Base-by-base conservation (phyloP, 148 eudicot species). In the Euryodendron excelsum region DNA sequence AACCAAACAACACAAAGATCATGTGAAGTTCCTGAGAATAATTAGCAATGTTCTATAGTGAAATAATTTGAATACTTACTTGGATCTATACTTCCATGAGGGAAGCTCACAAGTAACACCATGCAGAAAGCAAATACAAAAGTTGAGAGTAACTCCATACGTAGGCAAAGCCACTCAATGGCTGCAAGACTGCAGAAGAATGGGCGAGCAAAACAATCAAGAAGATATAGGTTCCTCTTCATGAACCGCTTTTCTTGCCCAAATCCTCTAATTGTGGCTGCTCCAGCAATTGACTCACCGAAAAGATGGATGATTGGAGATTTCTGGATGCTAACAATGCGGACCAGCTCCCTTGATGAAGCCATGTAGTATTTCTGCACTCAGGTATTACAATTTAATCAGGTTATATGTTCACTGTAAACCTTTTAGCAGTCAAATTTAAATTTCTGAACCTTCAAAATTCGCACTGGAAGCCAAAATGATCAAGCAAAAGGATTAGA, bases 291-390 rank as follows among this genome's bases (percentile, higher is more conserved):
- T 3, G 99, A 90, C 86, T 96, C 99, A 7, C 97, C 90, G 72
- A 96, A 96, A 74, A 88, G 94, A 88, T 93, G 86, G 74, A 93
- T 93, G 61, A 96, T 83, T 37, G 97, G 98, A 80, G 97, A 92
- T 81, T 96, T 96, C 82, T 92, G 97, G 84, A 93, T 91, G 89
- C 99, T 91, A 47, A 93, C 97, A 67, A 93, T 89, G 76, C 99
- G 92, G 69, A 93, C 98, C 80, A 96, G 86, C 86, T 93, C 99
- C 75, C 98, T 76, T 34, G 99, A 92, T 58, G 99, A 93, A 74
- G 99, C 94, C 95, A 96, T 90, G 87, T 96, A 96, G 82, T 94
- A 92, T 90, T 92, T 91, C 95, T 94, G 98, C 85, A 85, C 60
- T 78, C 73, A 63, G 28, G 31, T 33, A 55, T 33, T 53, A 58